Base-by-base conservation (phyloP, 306 rosid genomes). In the Prunus kanzakura region DNA sequence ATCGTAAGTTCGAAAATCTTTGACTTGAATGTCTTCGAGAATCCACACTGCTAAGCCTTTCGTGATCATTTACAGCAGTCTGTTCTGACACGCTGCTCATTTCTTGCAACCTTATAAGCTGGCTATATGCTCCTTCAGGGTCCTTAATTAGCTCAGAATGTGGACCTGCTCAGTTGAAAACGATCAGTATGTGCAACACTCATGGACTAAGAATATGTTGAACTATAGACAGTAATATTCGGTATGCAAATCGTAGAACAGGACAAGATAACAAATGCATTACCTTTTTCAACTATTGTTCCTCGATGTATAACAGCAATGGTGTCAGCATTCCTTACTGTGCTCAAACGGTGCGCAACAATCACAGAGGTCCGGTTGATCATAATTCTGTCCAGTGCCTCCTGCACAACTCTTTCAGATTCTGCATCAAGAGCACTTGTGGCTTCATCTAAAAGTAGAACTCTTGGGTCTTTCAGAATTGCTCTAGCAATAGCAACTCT, bases 331-430 rank as follows among this genome's bases (percentile, higher is more conserved):
- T 86, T 88, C 61, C 84, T 81, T 73, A 90, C 79, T 32, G 90
- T 90, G 77, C 88, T 88, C 65, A 90, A 81, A 35, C 96, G 91
- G 66, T 88, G 96, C 5, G 96, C 96, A 55, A 90, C 96, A 73
- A 90, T 69, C 6, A 90, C 81, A 35, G 92, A 88, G 35, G 92
- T 90, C 64, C 91, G 75, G 75, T 87, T 87, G 38, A 78, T 69
- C 93, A 89, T 89, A 72, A 87, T 80, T 69, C 82, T 82, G 70
- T 87, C 91, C 71, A 89, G 54, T 46, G 91, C 91, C 83, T 89
- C 89, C 67, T 89, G 93, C 14, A 89, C 93, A 19, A 83, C 29
- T 38, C 86, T 84, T 81, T 89, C 91, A 73, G 93, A 89, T 80
- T 89, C 89, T 46, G 88, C 87, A 75, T 89, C 93, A 69, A 89